phyloP scores from a whole-genome alignment of 768 basidiomycete species.

The Thelephora ganbajun region DNA sequence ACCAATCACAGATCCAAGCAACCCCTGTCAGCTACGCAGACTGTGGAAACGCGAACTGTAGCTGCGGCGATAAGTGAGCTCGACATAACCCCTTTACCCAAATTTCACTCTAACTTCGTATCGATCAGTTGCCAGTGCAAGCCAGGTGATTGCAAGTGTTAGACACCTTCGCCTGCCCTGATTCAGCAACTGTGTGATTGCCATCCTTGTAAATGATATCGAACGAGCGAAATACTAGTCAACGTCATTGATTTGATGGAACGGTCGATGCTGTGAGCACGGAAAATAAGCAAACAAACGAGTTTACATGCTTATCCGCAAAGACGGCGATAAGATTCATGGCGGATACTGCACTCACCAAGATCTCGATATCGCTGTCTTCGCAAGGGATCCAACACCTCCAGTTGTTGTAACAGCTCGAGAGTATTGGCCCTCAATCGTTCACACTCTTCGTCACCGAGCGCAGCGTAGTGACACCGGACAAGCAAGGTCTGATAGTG shows the following conservation, averaged over 20 bases:
- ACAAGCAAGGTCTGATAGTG: conserved; percentile 67
- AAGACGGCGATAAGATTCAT: background rate
- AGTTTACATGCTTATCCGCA: no score
- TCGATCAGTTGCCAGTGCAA: conserved; percentile 41
- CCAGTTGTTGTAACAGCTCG: conserved; percentile 39
- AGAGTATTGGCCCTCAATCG: conserved; percentile 30
- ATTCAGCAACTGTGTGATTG: background rate
- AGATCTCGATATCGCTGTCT: conserved; percentile 55
- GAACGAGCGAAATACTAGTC: background rate
- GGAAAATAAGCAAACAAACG: no score
- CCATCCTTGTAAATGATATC: no score
- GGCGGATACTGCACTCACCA: conserved; percentile 22
- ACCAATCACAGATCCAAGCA: conserved; percentile 7
- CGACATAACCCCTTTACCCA: background rate
- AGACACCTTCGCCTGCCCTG: conserved; percentile 12
- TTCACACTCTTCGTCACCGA: conserved; percentile 18
- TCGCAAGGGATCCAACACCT: conserved; percentile 52
- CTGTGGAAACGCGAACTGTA: conserved; percentile 37
- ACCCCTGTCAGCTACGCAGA: conserved; percentile 26
- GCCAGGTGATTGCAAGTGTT: conserved; percentile 55
- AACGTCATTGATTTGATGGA: background rate
- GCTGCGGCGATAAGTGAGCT: conserved; percentile 34
- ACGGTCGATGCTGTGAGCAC: background rate
- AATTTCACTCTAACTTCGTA: background rate
- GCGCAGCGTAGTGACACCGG: conserved; percentile 24